Evolutionary conservation across 768 basidiomycete genomes (phyloP).

Genomic region (Tylopilus vinaceipallidus): DNA sequence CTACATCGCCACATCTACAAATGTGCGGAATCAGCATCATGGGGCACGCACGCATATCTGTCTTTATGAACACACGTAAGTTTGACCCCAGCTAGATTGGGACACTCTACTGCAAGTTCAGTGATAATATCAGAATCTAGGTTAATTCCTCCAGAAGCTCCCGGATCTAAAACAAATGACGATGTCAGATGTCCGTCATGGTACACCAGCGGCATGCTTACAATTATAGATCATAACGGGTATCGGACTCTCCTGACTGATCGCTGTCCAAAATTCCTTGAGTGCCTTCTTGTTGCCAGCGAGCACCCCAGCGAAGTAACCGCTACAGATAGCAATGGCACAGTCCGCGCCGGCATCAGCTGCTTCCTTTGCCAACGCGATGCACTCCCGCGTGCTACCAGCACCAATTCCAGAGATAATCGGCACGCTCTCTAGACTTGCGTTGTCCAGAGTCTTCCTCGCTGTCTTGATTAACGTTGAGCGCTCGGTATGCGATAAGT

Average conservation of each 20-base stretch:
- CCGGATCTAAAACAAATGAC: slow-evolving; percentile 58
- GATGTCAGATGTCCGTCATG: neutral
- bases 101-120: slow-evolving; percentile 71
- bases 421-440: slow-evolving; percentile 56
- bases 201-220: slow-evolving; percentile 32
- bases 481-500: slow-evolving; percentile 68
- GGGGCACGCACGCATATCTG: neutral
- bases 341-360: slow-evolving; percentile 85
- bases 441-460: slow-evolving; percentile 67
- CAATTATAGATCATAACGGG: slow-evolving; percentile 91
- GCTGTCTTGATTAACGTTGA: slow-evolving; percentile 60
- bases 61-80: slow-evolving; percentile 60
- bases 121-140: slow-evolving; percentile 85
- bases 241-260: slow-evolving; percentile 76
- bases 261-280: slow-evolving; percentile 76
- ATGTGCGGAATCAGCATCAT: slow-evolving; percentile 11
- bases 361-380: slow-evolving; percentile 72
- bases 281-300: slow-evolving; percentile 60
- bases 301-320: slow-evolving; percentile 83
- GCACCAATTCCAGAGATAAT: slow-evolving; percentile 83
- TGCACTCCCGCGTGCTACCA: slow-evolving; percentile 79
- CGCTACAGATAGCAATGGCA: slow-evolving; percentile 80
- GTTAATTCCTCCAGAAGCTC: slow-evolving; percentile 86
- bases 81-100: slow-evolving; percentile 85
- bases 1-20: slow-evolving; percentile 83